A percentile compares a stretch with the other conserved stretches of the same genome.
These are phyloP conservation scores for Asclepias syriaca DNA, from an alignment of 257 asterid species.

Conservation along the genomic window DNA sequence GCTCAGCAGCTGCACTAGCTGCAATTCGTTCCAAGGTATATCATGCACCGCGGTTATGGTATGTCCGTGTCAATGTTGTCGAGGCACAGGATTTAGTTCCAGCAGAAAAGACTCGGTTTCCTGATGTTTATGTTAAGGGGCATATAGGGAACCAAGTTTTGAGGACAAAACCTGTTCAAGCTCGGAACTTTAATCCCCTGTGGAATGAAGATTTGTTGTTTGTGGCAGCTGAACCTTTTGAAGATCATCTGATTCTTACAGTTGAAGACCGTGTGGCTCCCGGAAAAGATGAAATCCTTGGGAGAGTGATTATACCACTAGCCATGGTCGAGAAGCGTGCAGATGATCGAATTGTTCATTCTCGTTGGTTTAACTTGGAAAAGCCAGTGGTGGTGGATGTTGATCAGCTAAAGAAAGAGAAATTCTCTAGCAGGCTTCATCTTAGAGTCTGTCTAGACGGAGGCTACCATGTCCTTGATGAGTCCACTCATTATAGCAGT, in stretches of 20 bases:
- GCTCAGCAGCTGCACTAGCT: conserved; percentile 62
- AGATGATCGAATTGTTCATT: conserved; percentile 69
- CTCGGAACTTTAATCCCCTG: conserved; percentile 66
- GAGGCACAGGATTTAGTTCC: conserved; percentile 90
- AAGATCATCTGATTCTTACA: conserved; percentile 72
- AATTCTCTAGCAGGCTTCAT: conserved; percentile 74
- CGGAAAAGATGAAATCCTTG: conserved; percentile 82
- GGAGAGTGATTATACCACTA: conserved; percentile 73
- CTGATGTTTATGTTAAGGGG: conserved; percentile 75
- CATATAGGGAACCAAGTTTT: conserved; percentile 83
- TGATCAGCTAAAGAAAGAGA: conserved; percentile 80
- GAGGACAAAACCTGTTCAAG: conserved; percentile 68
- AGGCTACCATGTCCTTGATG: conserved; percentile 93
- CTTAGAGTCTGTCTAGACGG: conserved; percentile 84
- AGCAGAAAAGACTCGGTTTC: conserved; percentile 65
- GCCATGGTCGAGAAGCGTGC: conserved; percentile 79
- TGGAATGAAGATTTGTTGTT: conserved; percentile 90
- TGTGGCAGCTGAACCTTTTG: conserved; percentile 90
- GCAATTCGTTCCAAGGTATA: conserved; percentile 83
- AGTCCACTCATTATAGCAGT: conserved; percentile 76
- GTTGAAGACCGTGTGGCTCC: conserved; percentile 94
- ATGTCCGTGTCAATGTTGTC: conserved; percentile 74
- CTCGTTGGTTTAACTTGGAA: conserved; percentile 87
- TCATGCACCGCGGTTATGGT: conserved; percentile 89
- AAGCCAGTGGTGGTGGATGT: conserved; percentile 68